Evolutionary conservation across 768 basidiomycete genomes (phyloP).

Genomic region (Rhizopogon roseolus): DNA sequence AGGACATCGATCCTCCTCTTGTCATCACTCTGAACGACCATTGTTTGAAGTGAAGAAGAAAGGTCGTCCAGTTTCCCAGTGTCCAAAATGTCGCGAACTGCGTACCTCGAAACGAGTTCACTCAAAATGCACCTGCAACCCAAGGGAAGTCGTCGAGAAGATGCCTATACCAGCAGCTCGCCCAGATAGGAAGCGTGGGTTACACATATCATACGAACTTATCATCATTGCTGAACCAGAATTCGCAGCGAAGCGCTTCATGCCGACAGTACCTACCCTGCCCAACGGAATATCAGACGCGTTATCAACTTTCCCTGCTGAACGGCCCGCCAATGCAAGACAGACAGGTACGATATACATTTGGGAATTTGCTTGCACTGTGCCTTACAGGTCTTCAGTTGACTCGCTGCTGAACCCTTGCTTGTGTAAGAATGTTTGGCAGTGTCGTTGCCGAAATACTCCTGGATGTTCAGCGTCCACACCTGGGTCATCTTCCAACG

Average conservation of each 20-base stretch:
- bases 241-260: slow-evolving; percentile 55
- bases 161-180: slow-evolving; percentile 27
- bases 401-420: slow-evolving; percentile 63
- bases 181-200: slow-evolving; percentile 29
- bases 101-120: slow-evolving; percentile 78
- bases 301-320: slow-evolving; percentile 21
- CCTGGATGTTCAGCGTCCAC: background rate
- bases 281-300: slow-evolving; percentile 72
- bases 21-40: slow-evolving; percentile 81
- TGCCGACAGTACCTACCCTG: slow-evolving; percentile 65
- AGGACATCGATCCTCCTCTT: slow-evolving; percentile 88
- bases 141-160: slow-evolving; percentile 28
- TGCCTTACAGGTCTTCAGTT: slow-evolving; percentile 33
- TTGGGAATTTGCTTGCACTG: slow-evolving; percentile 3
- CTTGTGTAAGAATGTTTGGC: slow-evolving; percentile 49
- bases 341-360: slow-evolving; percentile 40
- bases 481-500: slow-evolving; percentile 5
- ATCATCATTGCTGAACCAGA: slow-evolving; percentile 13
- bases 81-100: slow-evolving; percentile 76
- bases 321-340: slow-evolving; percentile 36
- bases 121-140: slow-evolving; percentile 73
- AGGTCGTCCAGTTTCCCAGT: slow-evolving; percentile 88
- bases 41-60: slow-evolving; percentile 94
- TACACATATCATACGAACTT: background rate
- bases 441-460: slow-evolving; percentile 42